These are phyloP conservation scores for Pulveroboletus sp. DNA, from an alignment of 768 basidiomycete species.

Conservation along the genomic window DNA sequence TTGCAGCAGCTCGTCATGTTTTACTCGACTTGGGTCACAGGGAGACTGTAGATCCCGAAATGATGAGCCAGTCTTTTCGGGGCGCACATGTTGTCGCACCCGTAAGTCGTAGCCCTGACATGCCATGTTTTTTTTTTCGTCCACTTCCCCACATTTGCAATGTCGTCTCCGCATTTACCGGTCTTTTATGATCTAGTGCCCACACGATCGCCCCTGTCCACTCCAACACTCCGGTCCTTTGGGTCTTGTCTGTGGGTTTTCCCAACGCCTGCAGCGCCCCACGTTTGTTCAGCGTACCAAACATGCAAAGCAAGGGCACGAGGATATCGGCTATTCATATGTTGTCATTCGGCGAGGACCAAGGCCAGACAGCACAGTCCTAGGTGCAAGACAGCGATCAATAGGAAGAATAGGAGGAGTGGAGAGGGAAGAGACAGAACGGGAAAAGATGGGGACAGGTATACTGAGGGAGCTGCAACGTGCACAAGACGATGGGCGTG, in stretches of 20 bases:
- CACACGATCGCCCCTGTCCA: constrained; percentile 86
- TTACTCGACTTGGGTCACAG: constrained; percentile 60
- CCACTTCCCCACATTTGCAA: constrained; percentile 12
- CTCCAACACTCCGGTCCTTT: constrained; percentile 52
- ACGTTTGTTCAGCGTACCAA: constrained; percentile 83
- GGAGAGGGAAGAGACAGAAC: constrained; percentile 29
- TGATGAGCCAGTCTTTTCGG: constrained; percentile 31
- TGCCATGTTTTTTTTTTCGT: background rate
- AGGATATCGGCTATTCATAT: constrained; percentile 87
- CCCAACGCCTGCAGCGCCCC: constrained; percentile 84
- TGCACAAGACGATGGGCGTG: constrained; percentile 17
- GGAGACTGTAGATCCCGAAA: constrained; percentile 48
- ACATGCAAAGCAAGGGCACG: constrained; percentile 78
- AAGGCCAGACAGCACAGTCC: constrained; percentile 43
- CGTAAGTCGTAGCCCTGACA: constrained; percentile 41
- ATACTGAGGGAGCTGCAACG: constrained; percentile 24
- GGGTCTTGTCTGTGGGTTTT: constrained; percentile 71
- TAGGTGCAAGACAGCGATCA: constrained; percentile 4
- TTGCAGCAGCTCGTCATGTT: constrained; percentile 74
- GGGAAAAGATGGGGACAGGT: constrained; percentile 12
- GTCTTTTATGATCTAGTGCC: constrained; percentile 52
- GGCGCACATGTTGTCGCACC: constrained; percentile 88
- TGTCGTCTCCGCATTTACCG: constrained; percentile 2
- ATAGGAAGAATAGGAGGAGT: constrained; percentile 30
- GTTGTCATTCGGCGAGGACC: constrained; percentile 78